A percentile compares a stretch with the other conserved stretches of the same genome.
Conservation (phyloP, 2,329 filamentous ascomycete species). For the Seiridium unicorne region DNA sequence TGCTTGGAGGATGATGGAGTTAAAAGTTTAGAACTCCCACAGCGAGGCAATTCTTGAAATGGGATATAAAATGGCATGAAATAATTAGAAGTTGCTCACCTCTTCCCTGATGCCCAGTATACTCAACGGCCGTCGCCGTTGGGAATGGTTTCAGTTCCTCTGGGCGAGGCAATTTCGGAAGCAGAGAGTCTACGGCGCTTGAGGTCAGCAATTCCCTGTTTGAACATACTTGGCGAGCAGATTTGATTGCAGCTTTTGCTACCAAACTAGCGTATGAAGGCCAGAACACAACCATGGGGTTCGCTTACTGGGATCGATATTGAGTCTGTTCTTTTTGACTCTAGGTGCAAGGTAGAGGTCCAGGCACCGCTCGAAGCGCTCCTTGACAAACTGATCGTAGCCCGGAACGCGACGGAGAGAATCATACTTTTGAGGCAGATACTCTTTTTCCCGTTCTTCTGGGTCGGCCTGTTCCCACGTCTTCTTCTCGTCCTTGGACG, state of each 20-base stretch:
- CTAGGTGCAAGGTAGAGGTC: constrained; percentile 94
- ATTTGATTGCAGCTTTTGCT: too few species aligned
- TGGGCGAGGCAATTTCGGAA: constrained; percentile 89
- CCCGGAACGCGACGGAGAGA: constrained; percentile 89
- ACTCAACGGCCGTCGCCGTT: constrained; percentile 82
- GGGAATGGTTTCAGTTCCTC: constrained; percentile 95
- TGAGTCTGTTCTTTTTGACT: constrained; percentile 88
- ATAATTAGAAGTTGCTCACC: too few species aligned
- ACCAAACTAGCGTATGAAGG: too few species aligned
- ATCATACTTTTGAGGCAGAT: constrained; percentile 77
- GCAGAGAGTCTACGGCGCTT: constrained; percentile 57
- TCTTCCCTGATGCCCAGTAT: constrained; percentile 82
- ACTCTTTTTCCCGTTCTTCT: constrained; percentile 89
- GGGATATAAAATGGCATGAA: too few species aligned
- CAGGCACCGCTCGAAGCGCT: constrained; percentile 91
- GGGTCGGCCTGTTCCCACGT: constrained; percentile 84
- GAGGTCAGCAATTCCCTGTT: too few species aligned
- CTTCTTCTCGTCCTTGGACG: constrained; percentile 78
- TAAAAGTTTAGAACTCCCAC: too few species aligned
- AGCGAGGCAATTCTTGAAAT: too few species aligned
- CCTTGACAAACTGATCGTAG: constrained; percentile 87
- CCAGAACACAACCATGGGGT: too few species aligned
- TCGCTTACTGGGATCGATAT: constrained; percentile 74
- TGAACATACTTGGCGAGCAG: too few species aligned
- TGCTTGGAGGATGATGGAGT: too few species aligned